Evolutionary conservation across 176 grass and related monocot genomes (phyloP).

Genomic region (Aegilops sharonensis): DNA sequence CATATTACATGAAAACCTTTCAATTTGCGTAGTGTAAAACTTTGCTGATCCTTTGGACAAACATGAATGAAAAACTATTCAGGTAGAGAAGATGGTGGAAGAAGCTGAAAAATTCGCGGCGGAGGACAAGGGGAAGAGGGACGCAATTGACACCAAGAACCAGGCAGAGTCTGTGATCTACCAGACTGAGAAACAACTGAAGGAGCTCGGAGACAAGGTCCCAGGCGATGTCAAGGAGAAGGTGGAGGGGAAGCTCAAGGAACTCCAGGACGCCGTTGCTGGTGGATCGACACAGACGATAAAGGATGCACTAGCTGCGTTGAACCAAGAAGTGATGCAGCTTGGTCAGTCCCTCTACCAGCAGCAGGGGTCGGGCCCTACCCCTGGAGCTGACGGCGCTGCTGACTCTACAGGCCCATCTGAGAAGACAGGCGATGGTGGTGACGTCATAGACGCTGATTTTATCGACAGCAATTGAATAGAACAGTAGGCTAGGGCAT

Average conservation of each 20-base stretch:
- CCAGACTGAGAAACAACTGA: slow-evolving; percentile 79
- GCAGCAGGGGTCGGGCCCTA: slow-evolving; percentile 52
- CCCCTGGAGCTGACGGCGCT: slow-evolving; percentile 36
- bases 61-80: not conserved
- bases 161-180: slow-evolving; percentile 74
- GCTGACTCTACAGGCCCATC: slow-evolving; percentile 30
- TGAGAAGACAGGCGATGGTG: slow-evolving; percentile 36
- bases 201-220: slow-evolving; percentile 77
- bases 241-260: slow-evolving; percentile 54
- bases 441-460: slow-evolving; percentile 68
- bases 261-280: slow-evolving; percentile 49
- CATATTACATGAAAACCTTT: too few species aligned
- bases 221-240: slow-evolving; percentile 55
- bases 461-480: slow-evolving; percentile 65
- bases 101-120: slow-evolving; percentile 69
- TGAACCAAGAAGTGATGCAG: slow-evolving; percentile 88
- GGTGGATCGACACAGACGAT: slow-evolving; percentile 47
- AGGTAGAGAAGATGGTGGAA: slow-evolving; percentile 73
- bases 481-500: slow-evolving; percentile 4
- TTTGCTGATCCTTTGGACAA: not conserved
- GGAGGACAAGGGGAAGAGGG: slow-evolving; percentile 79
- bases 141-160: slow-evolving; percentile 72
- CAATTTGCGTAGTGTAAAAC: not conserved
- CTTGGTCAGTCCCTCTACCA: slow-evolving; percentile 64
- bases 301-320: slow-evolving; percentile 52